Evolutionary conservation across 495 filamentous ascomycete genomes (phyloP), one percentile per base, ranked within the genome.

Genomic region (Xylaria scruposa): DNA sequence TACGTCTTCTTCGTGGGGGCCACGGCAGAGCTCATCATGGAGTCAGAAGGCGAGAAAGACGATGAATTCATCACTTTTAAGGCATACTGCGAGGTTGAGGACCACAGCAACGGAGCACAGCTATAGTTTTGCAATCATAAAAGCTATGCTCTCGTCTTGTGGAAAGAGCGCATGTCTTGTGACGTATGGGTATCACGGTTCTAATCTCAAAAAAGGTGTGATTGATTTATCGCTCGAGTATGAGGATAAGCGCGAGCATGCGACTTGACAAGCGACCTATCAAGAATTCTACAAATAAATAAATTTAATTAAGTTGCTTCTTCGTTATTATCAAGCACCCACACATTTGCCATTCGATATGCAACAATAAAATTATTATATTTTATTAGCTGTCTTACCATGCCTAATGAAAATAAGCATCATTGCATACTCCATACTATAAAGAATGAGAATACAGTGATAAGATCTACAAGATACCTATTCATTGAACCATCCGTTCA

Each of bases 1-100:
- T 92, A 90, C 77, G 94, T 99, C 36, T 98, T 89, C 82, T 99
- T 99, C 79, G 92, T 98, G 2, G 96, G 96, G 0, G 93, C 96
- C 24, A 94, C 92, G 9, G 97, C 97, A 0, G 92, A 97, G 81
- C 88, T 91, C 53, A 85, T 93, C 1, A 79, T 98, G 56, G 91
- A 97, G 80, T 92, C 88, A 44, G 87, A 84, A 70, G 83, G 87
- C 4, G 81, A 36, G 74, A 87, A 76, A 4, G 88, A 86, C 19
- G 89, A 91, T 73, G 85, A 87, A 21, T 92, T 98, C 74, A 91
- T 92, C 31, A 94, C 92, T 0, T 99, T 95, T 84, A 97, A 95
- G 83, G 97, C 97, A 2, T 99, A 97, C 78, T 97, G 94, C 76
- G 94, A 98, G 83, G 81, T 97, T 73, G 86, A 89, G 64, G 74